Evolutionary conservation across 1,139 yeast genomes (phyloP), one percentile per base, ranked within the genome.

Genomic region (Nakaseomyces nivariensis): DNA sequence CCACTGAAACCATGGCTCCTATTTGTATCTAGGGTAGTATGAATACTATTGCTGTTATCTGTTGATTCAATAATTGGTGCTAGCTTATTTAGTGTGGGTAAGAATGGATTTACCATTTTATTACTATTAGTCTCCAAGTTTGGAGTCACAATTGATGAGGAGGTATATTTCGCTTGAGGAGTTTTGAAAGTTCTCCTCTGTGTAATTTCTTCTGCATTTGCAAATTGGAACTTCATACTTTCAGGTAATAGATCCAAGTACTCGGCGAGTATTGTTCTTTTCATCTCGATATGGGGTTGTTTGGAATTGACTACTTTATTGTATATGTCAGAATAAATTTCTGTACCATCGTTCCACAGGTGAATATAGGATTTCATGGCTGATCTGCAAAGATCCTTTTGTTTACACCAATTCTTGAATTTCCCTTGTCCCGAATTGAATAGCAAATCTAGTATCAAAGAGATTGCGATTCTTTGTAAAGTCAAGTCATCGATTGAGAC

Each of bases 301-400:
- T 50, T 48, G 11, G 36, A 45, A 11, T 51, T 47, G 44, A 58
- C 56, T 9, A 60, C 32, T 13, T 55, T 46, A n/a, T 51, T 47
- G 45, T 51, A 61, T 37, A 63, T 64, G 4, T 33, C 24, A 11
- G 46, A 45, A 51, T 60, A 66, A 3, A 13, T 47, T 7, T 37
- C 34, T 4, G 64, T 48, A 6, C 70, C 71, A 56, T 67, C 70
- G 52, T 67, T 66, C 72, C 71, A 68, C 27, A 52, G 34, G 5
- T 49, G 47, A 56, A 70, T 51, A 57, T 63, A 58, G 48, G 59
- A 49, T 47, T 54, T 53, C 53, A 72, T 47, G 37, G 65, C 49
- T 37, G 59, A 51, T 47, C 49, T 46, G 13, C 67, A 54, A 22
- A 63, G 40, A 31, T 60, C 57, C 45, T 61, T 65, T 17, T 62